Evolutionary conservation across 2,329 filamentous ascomycete genomes (phyloP), one percentile per base, ranked within the genome.

Genomic region (Cordyceps fumosorosea): DNA sequence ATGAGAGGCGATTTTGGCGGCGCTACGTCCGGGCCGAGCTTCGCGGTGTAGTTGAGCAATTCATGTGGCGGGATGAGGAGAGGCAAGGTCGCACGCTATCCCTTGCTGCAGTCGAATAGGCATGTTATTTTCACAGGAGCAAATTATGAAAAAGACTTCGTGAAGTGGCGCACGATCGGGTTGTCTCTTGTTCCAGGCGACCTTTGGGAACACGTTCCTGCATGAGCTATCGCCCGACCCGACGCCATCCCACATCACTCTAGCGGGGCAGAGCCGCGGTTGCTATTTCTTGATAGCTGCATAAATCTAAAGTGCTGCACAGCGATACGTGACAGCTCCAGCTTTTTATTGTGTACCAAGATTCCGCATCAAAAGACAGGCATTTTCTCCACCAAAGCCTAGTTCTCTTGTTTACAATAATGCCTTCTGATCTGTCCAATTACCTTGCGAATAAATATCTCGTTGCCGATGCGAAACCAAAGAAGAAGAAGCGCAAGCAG

Each of bases 401-500:
- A 7, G 14, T 44, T 18, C n/a, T 48, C 18, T 26, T 26, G 40
- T 48, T 29, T 6, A 4, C 5, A 18, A 66, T 32, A 26, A 85
- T 85, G 83, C 76, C 82, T 50, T 78, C 80, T 64, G 81, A 85
- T 67, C 83, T 97, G 66, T 88, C 91, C 63, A 86, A 87, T 71
- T 99, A 98, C 71, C 85, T 99, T 42, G 93, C 93, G 44, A 89
- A 91, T 65, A 95, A 92, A 74, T 99, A 99, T 74, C 87, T 99
- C 56, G 78, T 82, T 61, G 78, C 82, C 47, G 81, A 85, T 64
- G 75, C 79, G 6, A 84, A 84, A 65, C 80, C 83, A 20, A 69
- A 77, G 55, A 88, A 88, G 71, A 88, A 88, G 71, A 81, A 84
- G 64, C 89, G 88, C 76, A 81, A 83, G 69, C 88, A 87, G 72